A percentile compares a stretch with the other conserved stretches of the same genome.
Evolutionary conservation across 495 filamentous ascomycete species (phyloP).

Genomic region (Penicillium samsonianum): DNA sequence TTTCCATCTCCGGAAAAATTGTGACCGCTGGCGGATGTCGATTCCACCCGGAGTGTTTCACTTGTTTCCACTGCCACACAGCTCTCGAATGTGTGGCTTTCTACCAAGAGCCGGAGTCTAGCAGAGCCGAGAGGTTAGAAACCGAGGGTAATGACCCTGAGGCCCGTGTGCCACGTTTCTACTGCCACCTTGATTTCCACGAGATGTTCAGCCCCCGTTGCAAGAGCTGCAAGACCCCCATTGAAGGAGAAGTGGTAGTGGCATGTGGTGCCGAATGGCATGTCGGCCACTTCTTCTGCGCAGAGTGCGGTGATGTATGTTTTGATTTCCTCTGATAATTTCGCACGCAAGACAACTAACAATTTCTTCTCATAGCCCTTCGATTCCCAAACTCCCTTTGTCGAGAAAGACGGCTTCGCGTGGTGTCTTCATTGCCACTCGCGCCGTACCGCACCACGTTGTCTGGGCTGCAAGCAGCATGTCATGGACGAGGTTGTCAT

Average conservation of each 20-base stretch:
- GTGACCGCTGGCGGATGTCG: constrained; percentile 77
- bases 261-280: constrained; percentile 96
- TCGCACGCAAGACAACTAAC: background rate
- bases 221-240: constrained; percentile 97
- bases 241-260: constrained; percentile 91
- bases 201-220: constrained; percentile 91
- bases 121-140: constrained; percentile 67
- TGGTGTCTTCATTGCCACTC: constrained; percentile 96
- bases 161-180: constrained; percentile 71
- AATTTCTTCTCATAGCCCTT: constrained; percentile 58
- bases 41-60: constrained; percentile 93
- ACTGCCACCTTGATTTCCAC: constrained; percentile 97
- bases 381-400: constrained; percentile 76
- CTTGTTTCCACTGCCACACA: constrained; percentile 84
- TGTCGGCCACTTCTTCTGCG: constrained; percentile 98
- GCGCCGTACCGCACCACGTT: constrained; percentile 84
- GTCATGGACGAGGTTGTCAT: constrained; percentile 87
- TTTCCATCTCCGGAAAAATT: constrained; percentile 85
- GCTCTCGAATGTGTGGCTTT: constrained; percentile 93
- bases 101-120: constrained; percentile 80
- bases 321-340: background rate
- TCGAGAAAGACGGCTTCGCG: constrained; percentile 98
- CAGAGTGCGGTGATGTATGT: constrained; percentile 88
- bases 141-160: constrained; percentile 57
- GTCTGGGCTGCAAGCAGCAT: constrained; percentile 77